Percentiles rank a stretch among this genome's conserved stretches.
Conservation (phyloP, 192 early-diverging fungal species). For the Coemansia sp. region DNA sequence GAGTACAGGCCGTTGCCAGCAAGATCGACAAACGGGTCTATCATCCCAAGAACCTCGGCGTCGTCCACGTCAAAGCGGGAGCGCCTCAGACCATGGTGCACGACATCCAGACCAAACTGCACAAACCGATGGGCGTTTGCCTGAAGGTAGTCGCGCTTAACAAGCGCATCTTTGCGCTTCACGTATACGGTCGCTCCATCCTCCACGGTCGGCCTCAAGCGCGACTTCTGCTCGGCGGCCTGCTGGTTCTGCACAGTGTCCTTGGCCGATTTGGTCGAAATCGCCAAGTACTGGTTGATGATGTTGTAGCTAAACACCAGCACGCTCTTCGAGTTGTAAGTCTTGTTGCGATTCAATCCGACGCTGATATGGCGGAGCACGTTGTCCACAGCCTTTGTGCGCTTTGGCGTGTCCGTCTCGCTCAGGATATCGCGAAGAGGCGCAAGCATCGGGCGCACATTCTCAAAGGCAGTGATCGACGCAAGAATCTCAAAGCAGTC, state of each 20-base stretch:
- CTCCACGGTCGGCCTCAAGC: constrained; percentile 21
- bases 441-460: constrained; percentile 68
- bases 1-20: constrained; percentile 85
- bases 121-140: constrained; percentile 90
- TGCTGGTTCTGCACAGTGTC: constrained; percentile 57
- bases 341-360: constrained; percentile 77
- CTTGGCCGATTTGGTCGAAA: constrained; percentile 61
- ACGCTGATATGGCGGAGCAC: constrained; percentile 70
- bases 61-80: constrained; percentile 58
- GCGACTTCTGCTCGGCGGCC: constrained; percentile 61
- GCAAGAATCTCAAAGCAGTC: constrained; percentile 87
- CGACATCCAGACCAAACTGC: constrained; percentile 86
- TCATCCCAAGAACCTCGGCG: constrained; percentile 62
- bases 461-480: constrained; percentile 64
- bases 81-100: constrained; percentile 68
- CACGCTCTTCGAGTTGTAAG: constrained; percentile 64
- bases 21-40: constrained; percentile 79
- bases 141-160: constrained; percentile 73
- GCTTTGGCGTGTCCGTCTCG: constrained; percentile 77
- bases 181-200: constrained; percentile 69
- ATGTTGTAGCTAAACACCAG: constrained; percentile 83
- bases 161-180: constrained; percentile 58
- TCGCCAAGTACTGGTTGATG: constrained; percentile 79
- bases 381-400: constrained; percentile 75
- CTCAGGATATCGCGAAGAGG: constrained; percentile 87